Conservation (phyloP, 2,329 filamentous ascomycete species). For the Graphiopsis chlorocephala region DNA sequence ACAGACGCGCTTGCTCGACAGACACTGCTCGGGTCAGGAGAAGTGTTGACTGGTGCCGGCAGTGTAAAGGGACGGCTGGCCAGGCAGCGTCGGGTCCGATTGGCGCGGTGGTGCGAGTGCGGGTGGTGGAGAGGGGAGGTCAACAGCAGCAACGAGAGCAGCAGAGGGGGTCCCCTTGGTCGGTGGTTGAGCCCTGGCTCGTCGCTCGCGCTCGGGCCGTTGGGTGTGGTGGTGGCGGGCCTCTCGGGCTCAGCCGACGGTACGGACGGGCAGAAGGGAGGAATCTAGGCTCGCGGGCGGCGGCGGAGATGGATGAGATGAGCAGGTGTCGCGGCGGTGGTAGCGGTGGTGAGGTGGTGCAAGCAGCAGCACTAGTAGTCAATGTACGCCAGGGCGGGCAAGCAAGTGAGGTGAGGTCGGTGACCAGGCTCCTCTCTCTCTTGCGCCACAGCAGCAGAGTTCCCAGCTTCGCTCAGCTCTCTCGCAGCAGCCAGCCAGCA, state of each 20-base stretch:
- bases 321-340: not conserved
- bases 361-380: not conserved
- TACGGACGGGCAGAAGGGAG: not conserved
- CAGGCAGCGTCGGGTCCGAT: constrained; percentile 9
- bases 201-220: not conserved
- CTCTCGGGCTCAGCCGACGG: not conserved
- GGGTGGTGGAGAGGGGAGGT: constrained; percentile 4
- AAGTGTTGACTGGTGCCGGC: not conserved
- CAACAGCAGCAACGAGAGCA: not conserved
- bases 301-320: not conserved
- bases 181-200: not conserved
- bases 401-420: not conserved
- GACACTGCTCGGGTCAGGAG: constrained; percentile 2
- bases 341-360: not conserved
- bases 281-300: not conserved
- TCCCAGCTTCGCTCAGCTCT: not conserved
- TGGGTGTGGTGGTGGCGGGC: not conserved
- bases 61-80: not conserved
- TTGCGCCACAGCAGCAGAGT: not conserved
- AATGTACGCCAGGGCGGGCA: not conserved
- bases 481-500: not conserved
- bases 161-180: not conserved
- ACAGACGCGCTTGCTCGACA: not conserved
- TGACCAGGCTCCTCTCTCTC: not conserved
- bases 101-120: constrained; percentile 10